Base-by-base conservation (phyloP, 1,284 basidiomycete species). In the Ceratobasidium theobromae region DNA sequence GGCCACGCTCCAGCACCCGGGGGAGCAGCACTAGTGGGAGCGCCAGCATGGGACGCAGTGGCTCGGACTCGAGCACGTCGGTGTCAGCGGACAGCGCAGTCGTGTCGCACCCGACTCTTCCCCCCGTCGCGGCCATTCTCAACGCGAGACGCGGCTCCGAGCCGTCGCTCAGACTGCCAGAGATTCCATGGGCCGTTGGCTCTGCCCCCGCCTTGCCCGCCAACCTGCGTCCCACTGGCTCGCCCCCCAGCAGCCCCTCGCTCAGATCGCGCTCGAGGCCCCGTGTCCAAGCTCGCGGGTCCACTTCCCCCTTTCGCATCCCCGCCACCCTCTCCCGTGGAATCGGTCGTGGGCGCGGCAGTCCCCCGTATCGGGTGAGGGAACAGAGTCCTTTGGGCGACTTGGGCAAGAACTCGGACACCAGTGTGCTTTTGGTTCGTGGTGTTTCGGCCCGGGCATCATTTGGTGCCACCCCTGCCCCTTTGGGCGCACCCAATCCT, bases 11-110 rank as follows among this genome's bases (percentile, higher is more conserved):
- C 16, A 16, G 43, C 43, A 14, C 18, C 23, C 16, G 45, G 30
- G 32, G 35, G 43, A 21, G 53, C 11, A 60, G 45, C 21, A 25
- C 41, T 9, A 52, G 49, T 28, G 21, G 30, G 25, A 60, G 57
- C 32, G 25, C 57, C 8, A 28, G 57, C 4, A 60, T 60, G 57
- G 45, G 45, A 4, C 27, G 57, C 11, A 60, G n/a, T 23, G 57
- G 57, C 11, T 60, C 57, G 32, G 57, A 60, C 23, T 60, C 57
- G 18, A 48, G 38, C 45, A 60, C 57, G 27, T 60, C 57, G 11
- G 30, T 49, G 23, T 35, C 30, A 18, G 18, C 43, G 9, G 6
- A 11, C 43, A 21, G 16, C 8, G 16, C 35, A 16, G 16, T 16
- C 9, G 54, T 25, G 28, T 14, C 27, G 28, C 38, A 16, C 46